phyloP scores from a whole-genome alignment of 1,139 yeast species.

The Suhomyces atakaporum region DNA sequence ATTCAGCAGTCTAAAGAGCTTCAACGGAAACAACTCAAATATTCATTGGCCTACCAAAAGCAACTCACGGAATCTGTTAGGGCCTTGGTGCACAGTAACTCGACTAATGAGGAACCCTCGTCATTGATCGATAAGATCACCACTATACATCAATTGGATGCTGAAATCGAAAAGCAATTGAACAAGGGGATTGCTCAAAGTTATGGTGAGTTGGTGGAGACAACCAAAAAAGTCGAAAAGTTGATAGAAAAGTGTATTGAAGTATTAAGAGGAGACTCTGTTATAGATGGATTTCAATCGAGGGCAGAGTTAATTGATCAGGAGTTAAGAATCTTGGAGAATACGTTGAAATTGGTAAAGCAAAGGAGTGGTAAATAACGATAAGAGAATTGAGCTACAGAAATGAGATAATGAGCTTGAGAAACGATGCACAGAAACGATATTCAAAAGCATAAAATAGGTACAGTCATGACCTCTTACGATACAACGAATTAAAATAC shows the following conservation, averaged over 20 bases:
- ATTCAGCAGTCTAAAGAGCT: slow-evolving; percentile 38
- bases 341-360: slow-evolving; percentile 17
- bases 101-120: slow-evolving; percentile 25
- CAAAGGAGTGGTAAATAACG: slow-evolving; percentile 1
- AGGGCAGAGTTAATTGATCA: slow-evolving; percentile 27
- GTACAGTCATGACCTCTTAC: too few species aligned
- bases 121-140: slow-evolving; percentile 43
- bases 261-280: slow-evolving; percentile 3
- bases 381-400: neutral
- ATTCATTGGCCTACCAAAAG: slow-evolving; percentile 30
- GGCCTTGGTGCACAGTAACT: slow-evolving; percentile 30
- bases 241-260: slow-evolving; percentile 21
- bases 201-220: slow-evolving; percentile 26
- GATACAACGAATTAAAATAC: too few species aligned
- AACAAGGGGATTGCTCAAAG: slow-evolving; percentile 21
- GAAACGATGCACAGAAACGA: neutral
- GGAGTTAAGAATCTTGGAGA: slow-evolving; percentile 26
- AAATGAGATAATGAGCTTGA: neutral
- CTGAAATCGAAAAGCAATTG: slow-evolving; percentile 40
- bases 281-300: slow-evolving; percentile 23
- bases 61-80: slow-evolving; percentile 31
- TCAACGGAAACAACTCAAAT: slow-evolving; percentile 32
- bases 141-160: slow-evolving; percentile 45
- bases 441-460: too few species aligned
- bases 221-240: slow-evolving; percentile 24